Percentiles rank a stretch among this genome's conserved stretches.
These are phyloP conservation scores for Leucogyrophana mollusca DNA, from an alignment of 768 basidiomycete genomes.

Conservation along the genomic window DNA sequence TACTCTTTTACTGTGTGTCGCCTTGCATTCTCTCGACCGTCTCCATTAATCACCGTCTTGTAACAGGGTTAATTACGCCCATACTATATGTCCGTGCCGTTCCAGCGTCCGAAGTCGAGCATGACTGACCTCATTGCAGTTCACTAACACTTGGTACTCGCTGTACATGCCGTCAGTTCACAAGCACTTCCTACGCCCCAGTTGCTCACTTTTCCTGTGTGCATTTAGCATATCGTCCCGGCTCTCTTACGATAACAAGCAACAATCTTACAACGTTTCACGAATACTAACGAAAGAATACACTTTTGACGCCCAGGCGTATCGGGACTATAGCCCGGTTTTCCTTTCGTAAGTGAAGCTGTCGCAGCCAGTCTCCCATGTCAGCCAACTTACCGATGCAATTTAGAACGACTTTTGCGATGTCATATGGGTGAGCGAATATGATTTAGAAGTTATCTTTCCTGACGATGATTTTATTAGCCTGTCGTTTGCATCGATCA, in stretches of 20 bases:
- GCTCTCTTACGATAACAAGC: constrained; percentile 60
- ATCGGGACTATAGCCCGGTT: constrained; percentile 56
- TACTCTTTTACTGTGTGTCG: constrained; percentile 65
- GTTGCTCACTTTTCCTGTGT: not conserved
- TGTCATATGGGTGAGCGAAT: constrained; percentile 28
- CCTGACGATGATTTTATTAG: constrained; percentile 51
- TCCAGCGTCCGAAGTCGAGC: constrained; percentile 25
- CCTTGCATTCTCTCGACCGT: not conserved
- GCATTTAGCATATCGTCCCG: constrained; percentile 53
- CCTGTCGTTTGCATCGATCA: constrained; percentile 79
- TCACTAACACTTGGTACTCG: constrained; percentile 62
- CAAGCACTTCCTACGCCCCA: no score
- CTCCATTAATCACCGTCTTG: constrained; percentile 2
- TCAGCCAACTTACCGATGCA: not conserved
- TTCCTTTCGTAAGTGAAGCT: constrained; percentile 44
- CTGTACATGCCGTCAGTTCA: constrained; percentile 56
- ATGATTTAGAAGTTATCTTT: not conserved
- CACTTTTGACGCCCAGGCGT: constrained; percentile 54
- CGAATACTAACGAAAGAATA: constrained; percentile 50
- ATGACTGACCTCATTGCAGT: constrained; percentile 31
- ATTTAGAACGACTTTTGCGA: constrained; percentile 23
- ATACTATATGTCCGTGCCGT: constrained; percentile 49
- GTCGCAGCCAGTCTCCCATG: constrained; percentile 3
- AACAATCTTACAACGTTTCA: constrained; percentile 54
- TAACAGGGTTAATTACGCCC: constrained; percentile 30